These are phyloP conservation scores for Globisporangium camurandrum DNA, from an alignment of 352 stramenopile genomes.

Conservation along the genomic window DNA sequence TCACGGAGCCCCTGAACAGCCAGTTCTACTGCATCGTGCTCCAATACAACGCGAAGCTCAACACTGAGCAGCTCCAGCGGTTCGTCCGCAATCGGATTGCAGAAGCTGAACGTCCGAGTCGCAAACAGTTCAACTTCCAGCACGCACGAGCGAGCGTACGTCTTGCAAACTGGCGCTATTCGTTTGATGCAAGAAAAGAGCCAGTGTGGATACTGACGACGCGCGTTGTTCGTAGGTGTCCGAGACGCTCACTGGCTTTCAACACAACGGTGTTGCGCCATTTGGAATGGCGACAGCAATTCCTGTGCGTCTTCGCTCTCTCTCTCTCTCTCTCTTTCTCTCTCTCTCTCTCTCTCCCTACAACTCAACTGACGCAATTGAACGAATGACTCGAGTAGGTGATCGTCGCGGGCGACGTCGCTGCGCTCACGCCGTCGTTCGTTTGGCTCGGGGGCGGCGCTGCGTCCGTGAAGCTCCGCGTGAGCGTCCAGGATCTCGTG, in stretches of 20 bases:
- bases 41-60: conserved; percentile 83
- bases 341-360: too few species aligned
- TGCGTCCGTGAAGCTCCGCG: conserved; percentile 70
- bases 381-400: too few species aligned
- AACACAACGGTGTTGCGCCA: conserved; percentile 76
- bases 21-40: conserved; percentile 83
- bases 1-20: not conserved
- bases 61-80: conserved; percentile 72
- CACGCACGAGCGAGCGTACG: conserved; percentile 56
- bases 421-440: conserved; percentile 42
- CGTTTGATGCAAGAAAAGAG: too few species aligned
- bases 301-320: conserved; percentile 44
- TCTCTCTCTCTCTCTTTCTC: too few species aligned
- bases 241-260: conserved; percentile 73
- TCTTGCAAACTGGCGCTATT: too few species aligned
- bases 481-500: conserved; percentile 60
- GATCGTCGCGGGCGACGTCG: conserved; percentile 54
- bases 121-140: conserved; percentile 87
- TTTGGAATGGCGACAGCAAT: conserved; percentile 72
- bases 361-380: too few species aligned
- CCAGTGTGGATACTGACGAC: too few species aligned
- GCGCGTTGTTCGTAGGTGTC: conserved; percentile 24
- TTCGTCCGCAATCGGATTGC: conserved; percentile 65
- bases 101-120: conserved; percentile 38
- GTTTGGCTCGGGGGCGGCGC: conserved; percentile 78